Base-by-base conservation (phyloP, 1,139 yeast species). In the Taphrina deformans region DNA sequence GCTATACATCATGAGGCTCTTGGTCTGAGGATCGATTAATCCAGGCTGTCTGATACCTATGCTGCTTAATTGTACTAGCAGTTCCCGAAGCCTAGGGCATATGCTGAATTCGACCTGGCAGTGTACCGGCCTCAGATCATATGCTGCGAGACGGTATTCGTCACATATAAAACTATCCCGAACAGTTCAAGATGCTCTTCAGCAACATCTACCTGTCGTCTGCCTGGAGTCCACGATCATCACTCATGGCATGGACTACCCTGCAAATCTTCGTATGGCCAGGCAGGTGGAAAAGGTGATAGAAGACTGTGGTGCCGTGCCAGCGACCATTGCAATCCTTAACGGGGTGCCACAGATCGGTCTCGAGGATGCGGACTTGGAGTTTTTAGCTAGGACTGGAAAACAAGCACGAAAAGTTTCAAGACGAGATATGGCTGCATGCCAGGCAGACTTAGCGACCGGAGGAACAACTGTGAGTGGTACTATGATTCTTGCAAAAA, bases 401-500 rank as follows among this genome's bases (percentile, higher is more conserved):
- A 56, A 66, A 16, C 69, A 69, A 31, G 66, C 70, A 50, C 68
- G 79, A 67, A 90, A 90, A 74, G 87, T 89, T 1, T 88, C 96
- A 2, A 79, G 96, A 68, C 79, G 97, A 65, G 97, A 90, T 74
- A 83, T 90, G 50, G 89, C 96, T 0, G 81, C 82, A 70, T 85
- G 87, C 1, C 83, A 89, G 84, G 84, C 92, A 27, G 78, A 80
- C 50, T 68, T 66, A 16, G 75, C 84, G 35, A 79, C 83, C 65
- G 97, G 97, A 3, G 97, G 97, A 1, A 91, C 97, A 1, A 90
- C 97, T 0, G 89, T 90, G 68, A 90, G 97, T 0, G 87, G 89
- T 61, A 90, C 97, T 0, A 89, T 90, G 96, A 87, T 90, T 16
- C 75, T 91, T 16, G 86, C 96, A 0, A 80, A 85, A 65, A 73